Base-by-base conservation (phyloP, 2,329 filamentous ascomycete genomes). In the Pestalotiopsis sp. region DNA sequence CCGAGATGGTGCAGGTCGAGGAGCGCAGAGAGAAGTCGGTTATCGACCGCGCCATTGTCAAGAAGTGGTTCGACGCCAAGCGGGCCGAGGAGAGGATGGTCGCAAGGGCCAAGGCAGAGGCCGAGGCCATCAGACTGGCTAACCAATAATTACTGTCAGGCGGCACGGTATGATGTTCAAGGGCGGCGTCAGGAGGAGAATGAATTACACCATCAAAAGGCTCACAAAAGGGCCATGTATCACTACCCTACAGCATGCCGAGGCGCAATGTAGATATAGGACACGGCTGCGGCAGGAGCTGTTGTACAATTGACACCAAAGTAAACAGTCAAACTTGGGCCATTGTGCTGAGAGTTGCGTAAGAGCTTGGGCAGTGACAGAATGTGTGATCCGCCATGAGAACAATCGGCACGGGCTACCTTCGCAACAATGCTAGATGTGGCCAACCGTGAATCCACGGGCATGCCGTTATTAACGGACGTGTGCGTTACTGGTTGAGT, bases 1-100 rank as follows among this genome's bases (percentile, higher is more conserved):
- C 83, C 65, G 85, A 90, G 80, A 80, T 92, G 79, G 80, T 81
- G 72, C 84, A 87, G 73, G 74, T 93, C 14, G 83, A 87, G 73
- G 88, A 89, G 70, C 81, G 87, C 69, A 78, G 81, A 69, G 83
- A 82, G 75, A 81, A 83, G 74, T 85, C 83, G 52, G 82, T 84
- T 67, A 78, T 83, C 65, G 90, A 93, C 78, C 83, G 88, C 23
- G 83, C 85, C 71, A 80, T 85, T 68, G 83, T 87, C 71, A 80
- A 81, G 75, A 85, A 85, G 72, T 83, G 85, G 67, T 82, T 87
- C 70, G 83, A 86, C 41, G 86, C 86, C 78, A 85, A 86, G 81
- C 87, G 87, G 81, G 86, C 85, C 75, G 90, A 93, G 80, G 85
- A 89, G 80, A 87, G 84, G 67, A 78, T 90, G 76, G 73, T 91